Conservation (phyloP, 1,284 basidiomycete genomes). For the Fistulina hepatica region DNA sequence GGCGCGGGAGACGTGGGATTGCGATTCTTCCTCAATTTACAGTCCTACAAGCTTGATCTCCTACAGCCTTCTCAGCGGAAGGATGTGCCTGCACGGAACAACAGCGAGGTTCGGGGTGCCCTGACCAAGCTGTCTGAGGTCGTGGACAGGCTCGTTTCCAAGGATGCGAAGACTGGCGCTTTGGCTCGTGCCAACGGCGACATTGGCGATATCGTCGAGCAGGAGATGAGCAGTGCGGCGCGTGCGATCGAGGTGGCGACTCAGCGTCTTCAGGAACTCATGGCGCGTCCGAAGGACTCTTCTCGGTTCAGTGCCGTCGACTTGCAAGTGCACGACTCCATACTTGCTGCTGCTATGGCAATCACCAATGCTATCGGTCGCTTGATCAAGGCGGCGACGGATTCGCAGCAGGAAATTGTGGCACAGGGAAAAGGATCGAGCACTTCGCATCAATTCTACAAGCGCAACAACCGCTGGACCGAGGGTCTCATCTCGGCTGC, state of each 20-base stretch:
- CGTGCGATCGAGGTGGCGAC: constrained; percentile 92
- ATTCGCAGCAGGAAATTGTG: constrained; percentile 97
- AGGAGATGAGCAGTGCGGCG: constrained; percentile 93
- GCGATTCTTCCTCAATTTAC: constrained; percentile 90
- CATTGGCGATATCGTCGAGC: constrained; percentile 93
- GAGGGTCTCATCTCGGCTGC: constrained; percentile 98
- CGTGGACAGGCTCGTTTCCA: constrained; percentile 81
- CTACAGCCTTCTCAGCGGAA: constrained; percentile 66
- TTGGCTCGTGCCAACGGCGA: constrained; percentile 83
- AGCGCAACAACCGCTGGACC: constrained; percentile 99
- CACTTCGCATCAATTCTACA: constrained; percentile 95
- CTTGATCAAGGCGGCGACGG: constrained; percentile 93
- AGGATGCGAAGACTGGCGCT: constrained; percentile 64
- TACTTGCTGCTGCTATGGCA: constrained; percentile 84
- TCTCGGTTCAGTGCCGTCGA: constrained; percentile 83
- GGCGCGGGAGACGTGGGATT: constrained; percentile 79
- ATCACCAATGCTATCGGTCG: constrained; percentile 94
- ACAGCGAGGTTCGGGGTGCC: constrained; percentile 73
- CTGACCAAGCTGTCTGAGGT: constrained; percentile 80
- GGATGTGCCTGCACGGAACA: constrained; percentile 86
- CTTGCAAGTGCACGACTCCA: constrained; percentile 96
- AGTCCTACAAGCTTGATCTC: constrained; percentile 88
- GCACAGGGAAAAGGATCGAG: constrained; percentile 88
- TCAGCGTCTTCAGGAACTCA: constrained; percentile 79
- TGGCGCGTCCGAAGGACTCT: constrained; percentile 80